Conservation (phyloP, 768 basidiomycete species). For the Boletus insuetus region DNA sequence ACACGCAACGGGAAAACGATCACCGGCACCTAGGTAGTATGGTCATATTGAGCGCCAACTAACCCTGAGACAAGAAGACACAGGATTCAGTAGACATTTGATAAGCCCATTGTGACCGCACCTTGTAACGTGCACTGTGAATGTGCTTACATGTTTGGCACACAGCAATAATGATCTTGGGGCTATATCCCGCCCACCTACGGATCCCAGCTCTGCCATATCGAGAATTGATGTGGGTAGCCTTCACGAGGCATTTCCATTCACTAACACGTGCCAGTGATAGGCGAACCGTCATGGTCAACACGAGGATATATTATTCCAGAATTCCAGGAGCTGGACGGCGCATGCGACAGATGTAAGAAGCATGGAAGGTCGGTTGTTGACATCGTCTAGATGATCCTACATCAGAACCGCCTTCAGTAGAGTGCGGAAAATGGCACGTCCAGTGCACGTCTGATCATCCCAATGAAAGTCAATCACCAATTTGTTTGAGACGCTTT, state of each 20-base stretch:
- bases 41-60: not conserved
- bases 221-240: not conserved
- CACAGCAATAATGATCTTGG: not conserved
- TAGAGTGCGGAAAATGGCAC: no score
- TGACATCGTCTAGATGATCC: no score
- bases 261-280: not conserved
- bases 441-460: no score
- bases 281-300: not conserved
- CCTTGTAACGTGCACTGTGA: not conserved
- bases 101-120: not conserved
- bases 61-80: not conserved
- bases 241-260: not conserved
- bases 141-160: not conserved
- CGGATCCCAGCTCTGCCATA: not conserved
- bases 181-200: not conserved
- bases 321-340: no score
- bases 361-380: no score
- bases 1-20: not conserved
- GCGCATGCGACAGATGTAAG: no score
- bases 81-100: not conserved
- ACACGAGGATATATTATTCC: not conserved
- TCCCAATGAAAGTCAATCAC: no score
- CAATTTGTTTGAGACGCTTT: no score
- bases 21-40: not conserved
- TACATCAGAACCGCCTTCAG: no score